These are phyloP conservation scores for Leishmania martiniquensis DNA, from an alignment of 208 protist species.

Conservation along the genomic window DNA sequence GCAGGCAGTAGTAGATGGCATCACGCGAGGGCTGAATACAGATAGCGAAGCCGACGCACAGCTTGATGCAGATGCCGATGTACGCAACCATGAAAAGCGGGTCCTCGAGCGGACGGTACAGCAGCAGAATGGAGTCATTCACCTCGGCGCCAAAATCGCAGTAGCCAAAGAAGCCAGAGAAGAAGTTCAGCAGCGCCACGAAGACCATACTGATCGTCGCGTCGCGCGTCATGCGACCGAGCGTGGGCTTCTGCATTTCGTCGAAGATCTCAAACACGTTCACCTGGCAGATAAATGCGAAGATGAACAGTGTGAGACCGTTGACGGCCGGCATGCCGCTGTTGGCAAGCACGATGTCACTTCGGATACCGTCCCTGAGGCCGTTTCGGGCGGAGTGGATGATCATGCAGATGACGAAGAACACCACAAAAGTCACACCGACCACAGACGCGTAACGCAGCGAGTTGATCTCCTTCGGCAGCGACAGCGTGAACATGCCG, in stretches of 20 bases:
- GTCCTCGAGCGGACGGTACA: conserved; percentile 56
- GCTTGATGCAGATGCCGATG: conserved; percentile 73
- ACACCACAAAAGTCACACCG: conserved; percentile 74
- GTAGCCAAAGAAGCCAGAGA: conserved; percentile 82
- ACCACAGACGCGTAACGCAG: conserved; percentile 80
- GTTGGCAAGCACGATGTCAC: conserved; percentile 41
- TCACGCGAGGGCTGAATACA: conserved; percentile 77
- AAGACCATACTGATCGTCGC: conserved; percentile 60
- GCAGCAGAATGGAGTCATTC: conserved; percentile 57
- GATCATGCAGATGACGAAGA: conserved; percentile 78
- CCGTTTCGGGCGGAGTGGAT: conserved; percentile 62
- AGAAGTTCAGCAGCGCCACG: conserved; percentile 59
- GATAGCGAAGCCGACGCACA: conserved; percentile 81
- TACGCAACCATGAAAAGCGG: conserved; percentile 59
- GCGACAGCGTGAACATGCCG: conserved; percentile 73
- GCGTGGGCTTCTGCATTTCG: conserved; percentile 62
- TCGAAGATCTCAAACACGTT: conserved; percentile 80
- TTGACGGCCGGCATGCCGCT: conserved; percentile 52
- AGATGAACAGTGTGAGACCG: conserved; percentile 77
- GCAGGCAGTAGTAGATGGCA: conserved; percentile 66
- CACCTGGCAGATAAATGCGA: conserved; percentile 80
- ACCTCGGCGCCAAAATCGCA: conserved; percentile 64
- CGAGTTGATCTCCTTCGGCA: conserved; percentile 90
- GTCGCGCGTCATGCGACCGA: conserved; percentile 52
- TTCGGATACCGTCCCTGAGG: conserved; percentile 33